Base-by-base conservation (phyloP, 2,329 filamentous ascomycete genomes). In the Curvularia sp. region DNA sequence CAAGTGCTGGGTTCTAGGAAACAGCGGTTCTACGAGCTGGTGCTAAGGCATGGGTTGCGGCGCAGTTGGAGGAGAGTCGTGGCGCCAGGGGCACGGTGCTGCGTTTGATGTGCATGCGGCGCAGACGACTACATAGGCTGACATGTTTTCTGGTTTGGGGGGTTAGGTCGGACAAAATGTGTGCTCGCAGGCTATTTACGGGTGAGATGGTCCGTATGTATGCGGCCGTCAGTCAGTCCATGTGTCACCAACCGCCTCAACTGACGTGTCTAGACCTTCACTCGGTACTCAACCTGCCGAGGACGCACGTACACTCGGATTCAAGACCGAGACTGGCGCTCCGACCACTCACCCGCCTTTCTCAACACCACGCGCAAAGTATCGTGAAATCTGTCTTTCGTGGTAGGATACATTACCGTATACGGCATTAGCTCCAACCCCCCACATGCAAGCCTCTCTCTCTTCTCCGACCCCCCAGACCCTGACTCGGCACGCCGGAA, bases 281-380 rank as follows among this genome's bases (percentile, higher is more conserved):
- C 10, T 58, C 56, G 52, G 56, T 30, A 12, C 9, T 31, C 3
- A 33, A 47, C 1, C 41, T 30, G 48, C 54, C 48, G 54, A 31
- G 30, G 20, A 18, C 24, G n/a, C 26, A 24, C 24, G 30, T 8
- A n/a, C 10, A 50, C 33, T 50, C 56, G 47, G 55, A 4, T 18
- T 51, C 31, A 13, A 31, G 50, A 33, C 57, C 57, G 57, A 42
- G 43, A 43, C 53, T 31, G 42, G 35, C 48, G 53, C 43, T 51
- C 53, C 57, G 44, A 51, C 42, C 30, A 42, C 35, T 15, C 35
- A 7, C 35, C 24, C 18, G 28, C 39, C 46, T 41, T 41, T 39
- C 56, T 63, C 57, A 66, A 65, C 60, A 66, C 62, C 64, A 66
- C 56, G 51, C 47, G 57, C 44, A 18, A 49, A 53, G 47, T 60